phyloP scores from a whole-genome alignment of 164 flowering plant species.

The Litsea cubeba region DNA sequence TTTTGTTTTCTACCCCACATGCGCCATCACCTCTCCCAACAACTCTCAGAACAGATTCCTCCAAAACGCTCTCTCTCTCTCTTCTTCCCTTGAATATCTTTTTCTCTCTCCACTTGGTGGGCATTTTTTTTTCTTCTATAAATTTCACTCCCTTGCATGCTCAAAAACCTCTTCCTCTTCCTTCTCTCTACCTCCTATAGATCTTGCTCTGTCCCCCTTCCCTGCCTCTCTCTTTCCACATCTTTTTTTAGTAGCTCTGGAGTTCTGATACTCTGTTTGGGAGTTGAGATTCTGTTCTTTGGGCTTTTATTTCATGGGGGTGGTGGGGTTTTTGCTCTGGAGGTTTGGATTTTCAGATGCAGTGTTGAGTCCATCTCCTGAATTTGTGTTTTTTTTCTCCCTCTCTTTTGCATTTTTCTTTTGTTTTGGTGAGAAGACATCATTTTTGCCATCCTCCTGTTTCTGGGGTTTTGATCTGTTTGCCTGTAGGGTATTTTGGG shows the following conservation, averaged over 20 bases:
- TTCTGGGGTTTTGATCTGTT: background rate
- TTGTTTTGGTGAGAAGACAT: no score
- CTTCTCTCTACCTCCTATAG: background rate
- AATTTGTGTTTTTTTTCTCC: background rate
- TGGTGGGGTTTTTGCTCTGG: conserved; percentile 3
- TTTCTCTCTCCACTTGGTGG: background rate
- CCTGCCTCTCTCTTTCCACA: background rate
- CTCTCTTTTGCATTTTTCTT: no score
- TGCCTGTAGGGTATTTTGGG: background rate
- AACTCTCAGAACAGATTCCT: conserved; percentile 23
- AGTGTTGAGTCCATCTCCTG: conserved; percentile 8
- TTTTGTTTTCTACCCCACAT: conserved; percentile 29
- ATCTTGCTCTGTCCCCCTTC: background rate
- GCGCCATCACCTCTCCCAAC: conserved; percentile 23
- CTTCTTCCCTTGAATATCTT: background rate
- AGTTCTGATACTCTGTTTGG: conserved; percentile 11
- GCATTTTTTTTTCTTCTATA: conserved; percentile 32
- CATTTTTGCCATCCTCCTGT: background rate
- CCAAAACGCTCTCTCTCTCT: background rate
- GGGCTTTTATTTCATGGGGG: background rate
- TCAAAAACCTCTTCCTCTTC: conserved; percentile 39
- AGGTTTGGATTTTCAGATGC: conserved; percentile 6
- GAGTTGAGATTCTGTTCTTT: conserved; percentile 3
- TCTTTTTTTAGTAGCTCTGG: conserved; percentile 5
- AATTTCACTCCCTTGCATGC: conserved; percentile 21